Base-by-base conservation (phyloP, 1,284 basidiomycete species). In the Phlebopus sp. region DNA sequence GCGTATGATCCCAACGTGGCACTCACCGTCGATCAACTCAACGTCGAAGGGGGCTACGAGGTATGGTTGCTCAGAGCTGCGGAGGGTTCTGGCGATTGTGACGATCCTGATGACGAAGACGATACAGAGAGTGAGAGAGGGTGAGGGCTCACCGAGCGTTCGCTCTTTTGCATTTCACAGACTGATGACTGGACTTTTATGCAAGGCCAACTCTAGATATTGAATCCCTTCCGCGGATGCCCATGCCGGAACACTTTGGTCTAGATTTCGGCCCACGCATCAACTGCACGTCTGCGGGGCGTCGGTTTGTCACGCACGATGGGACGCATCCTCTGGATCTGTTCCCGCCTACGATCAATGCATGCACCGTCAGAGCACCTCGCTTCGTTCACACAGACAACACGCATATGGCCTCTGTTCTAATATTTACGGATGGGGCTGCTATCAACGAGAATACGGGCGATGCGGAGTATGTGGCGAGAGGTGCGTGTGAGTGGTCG, bases 381-480 rank as follows among this genome's bases (percentile, higher is more conserved):
- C 49, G 44, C 18, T 54, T 44, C 30, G 42, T 55, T 14, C 47
- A 53, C 42, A 49, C 44, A 25, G 35, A 51, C 23, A 47, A 49
- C 42, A 47, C 49, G 3, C 49, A 40, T 40, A 47, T 46, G 29
- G 40, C 50, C 30, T 44, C 47, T 19, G 36, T 49, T 11, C 47
- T 57, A 21, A 34, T 56, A 17, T 55, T 50, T 29, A 49, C 42
- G 31, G 47, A 53, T 21, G 56, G 56, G 31, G 51, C 45, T 18
- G 50, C 48, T 21, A 38, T 49, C 13, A 43, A 46, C 37, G 41
- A 55, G 15, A 45, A 37, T 23, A 36, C 35, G 10, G 52, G 50
- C 11, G 48, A 58, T 38, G 46, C 52, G 17, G 56, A 60, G 21
- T 60, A 56, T 34, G 35, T 56, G 27, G 54, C 54, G 9, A 37